Base-by-base conservation (phyloP, 1,284 basidiomycete species). In the Caloboletus inedulis region DNA sequence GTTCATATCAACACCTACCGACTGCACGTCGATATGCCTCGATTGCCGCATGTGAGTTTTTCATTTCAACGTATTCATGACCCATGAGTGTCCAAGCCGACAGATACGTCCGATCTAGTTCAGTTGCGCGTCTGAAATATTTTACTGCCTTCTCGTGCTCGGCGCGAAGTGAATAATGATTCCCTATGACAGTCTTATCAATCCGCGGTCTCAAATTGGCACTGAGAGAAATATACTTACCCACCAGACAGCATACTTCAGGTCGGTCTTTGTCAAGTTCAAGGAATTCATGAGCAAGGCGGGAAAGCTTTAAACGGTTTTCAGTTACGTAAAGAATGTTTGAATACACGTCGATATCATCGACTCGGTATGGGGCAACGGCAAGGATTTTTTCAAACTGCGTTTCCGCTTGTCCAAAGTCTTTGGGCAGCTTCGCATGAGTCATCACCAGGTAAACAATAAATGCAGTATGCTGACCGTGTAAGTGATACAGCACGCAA, bases 61-160 rank as follows among this genome's bases (percentile, higher is more conserved):
- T 98, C 81, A 98, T 85, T 74, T 99, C 97, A 50, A 99, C 89
- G 66, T 94, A 99, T 70, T 98, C 97, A 70, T 99, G 97, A 0
- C 97, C 97, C 87, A 99, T 94, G 56, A 99, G 72, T n/a, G 96
- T 98, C 97, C 97, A 99, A 4, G 97, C 97, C 3, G 93, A 89
- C 21, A 98, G 78, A 71, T 95, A 99, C 6, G 91, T 94, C 56
- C 90, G 82, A 71, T 99, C 96, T 46, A 99, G 82, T 62, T 95
- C 88, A 18, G 96, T 90, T 9, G 96, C 95, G 53, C 95, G 83
- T 59, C 89, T 83, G 73, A 99, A 99, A 70, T 98, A 97, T 63
- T 90, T 90, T 63, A 98, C 89, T 0, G 97, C 94, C 68, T 96
- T 96, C 63, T 94, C 93, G 68, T 98, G 95, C 64, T 99, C 95